A percentile compares a stretch with the other conserved stretches of the same genome.
These are phyloP conservation scores for Cryoendolithus antarcticus DNA, from an alignment of 2,329 filamentous ascomycete genomes.

Conservation along the genomic window DNA sequence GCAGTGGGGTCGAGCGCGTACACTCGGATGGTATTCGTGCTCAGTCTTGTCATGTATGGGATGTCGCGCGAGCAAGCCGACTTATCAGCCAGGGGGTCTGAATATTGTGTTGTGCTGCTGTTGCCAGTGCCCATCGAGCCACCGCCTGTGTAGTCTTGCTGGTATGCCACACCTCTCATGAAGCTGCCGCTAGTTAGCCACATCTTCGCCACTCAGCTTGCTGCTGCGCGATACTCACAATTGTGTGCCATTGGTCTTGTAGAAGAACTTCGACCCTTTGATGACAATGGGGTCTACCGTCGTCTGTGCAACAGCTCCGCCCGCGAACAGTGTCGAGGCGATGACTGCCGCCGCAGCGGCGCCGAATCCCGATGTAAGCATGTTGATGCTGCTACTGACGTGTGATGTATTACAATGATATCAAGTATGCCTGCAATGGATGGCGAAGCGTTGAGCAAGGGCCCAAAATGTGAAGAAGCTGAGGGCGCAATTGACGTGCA, in stretches of 20 bases:
- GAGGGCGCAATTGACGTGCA: too few relatives aligned
- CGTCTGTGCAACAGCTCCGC: conserved; percentile 33
- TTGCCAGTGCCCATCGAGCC: conserved; percentile 38
- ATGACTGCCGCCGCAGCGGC: conserved; percentile 40
- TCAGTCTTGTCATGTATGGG: conserved; percentile 62
- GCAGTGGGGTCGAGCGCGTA: conserved; percentile 76
- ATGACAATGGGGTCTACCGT: conserved; percentile 53
- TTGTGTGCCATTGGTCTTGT: conserved; percentile 64
- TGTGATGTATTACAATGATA: conserved; percentile 1
- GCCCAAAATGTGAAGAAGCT: too few relatives aligned
- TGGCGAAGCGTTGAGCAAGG: too few relatives aligned
- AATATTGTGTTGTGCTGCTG: conserved; percentile 48
- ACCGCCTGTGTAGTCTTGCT: conserved; percentile 51
- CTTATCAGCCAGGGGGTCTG: conserved; percentile 68
- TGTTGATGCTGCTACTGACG: conserved; percentile 24
- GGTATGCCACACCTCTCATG: conserved; percentile 91
- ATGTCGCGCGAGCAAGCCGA: conserved; percentile 71
- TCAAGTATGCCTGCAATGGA: too few relatives aligned
- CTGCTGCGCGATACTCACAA: conserved; percentile 38
- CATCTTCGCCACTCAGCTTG: background rate
- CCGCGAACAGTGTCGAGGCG: conserved; percentile 25
- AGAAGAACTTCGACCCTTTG: conserved; percentile 86
- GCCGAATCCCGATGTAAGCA: conserved; percentile 41
- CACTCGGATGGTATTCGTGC: conserved; percentile 87
- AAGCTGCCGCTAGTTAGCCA: conserved; percentile 36